Percentiles rank a stretch among this genome's conserved stretches.
Conservation (phyloP, 2,329 filamentous ascomycete species). For the Penicillium capsulatum region DNA sequence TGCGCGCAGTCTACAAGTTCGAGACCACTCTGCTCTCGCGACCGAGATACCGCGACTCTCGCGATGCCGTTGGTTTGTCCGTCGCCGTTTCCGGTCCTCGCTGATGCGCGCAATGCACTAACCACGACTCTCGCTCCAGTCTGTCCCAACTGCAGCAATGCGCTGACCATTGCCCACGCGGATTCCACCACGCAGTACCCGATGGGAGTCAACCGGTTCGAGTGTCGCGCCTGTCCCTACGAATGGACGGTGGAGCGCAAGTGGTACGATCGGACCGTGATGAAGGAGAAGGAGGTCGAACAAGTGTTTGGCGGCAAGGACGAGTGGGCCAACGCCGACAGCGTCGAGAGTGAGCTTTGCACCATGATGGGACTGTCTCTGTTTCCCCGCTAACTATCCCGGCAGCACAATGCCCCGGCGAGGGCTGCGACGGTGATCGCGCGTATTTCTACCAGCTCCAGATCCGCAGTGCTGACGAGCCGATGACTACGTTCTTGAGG, state of each 20-base stretch:
- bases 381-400: not conserved
- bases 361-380: not conserved
- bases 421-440: constrained; percentile 73
- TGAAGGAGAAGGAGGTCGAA: constrained; percentile 82
- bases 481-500: constrained; percentile 96
- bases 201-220: constrained; percentile 68
- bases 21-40: not conserved
- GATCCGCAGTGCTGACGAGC: constrained; percentile 96
- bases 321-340: constrained; percentile 88
- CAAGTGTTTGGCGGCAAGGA: constrained; percentile 85
- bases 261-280: constrained; percentile 74
- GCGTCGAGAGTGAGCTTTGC: constrained; percentile 57
- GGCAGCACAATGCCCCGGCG: constrained; percentile 73
- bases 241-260: constrained; percentile 74
- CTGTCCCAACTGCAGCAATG: constrained; percentile 50
- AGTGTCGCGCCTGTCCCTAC: constrained; percentile 94
- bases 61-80: constrained; percentile 22
- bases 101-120: constrained; percentile 3
- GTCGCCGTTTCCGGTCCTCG: not conserved
- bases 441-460: constrained; percentile 96
- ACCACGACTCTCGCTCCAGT: constrained; percentile 33
- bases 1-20: no score
- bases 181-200: constrained; percentile 38
- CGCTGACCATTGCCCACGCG: constrained; percentile 44
- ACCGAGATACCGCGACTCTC: not conserved